Evolutionary conservation across 108 stramenopile species (phyloP), one percentile per base, ranked within the genome.

Genomic region (Cylindrotheca closterium): DNA sequence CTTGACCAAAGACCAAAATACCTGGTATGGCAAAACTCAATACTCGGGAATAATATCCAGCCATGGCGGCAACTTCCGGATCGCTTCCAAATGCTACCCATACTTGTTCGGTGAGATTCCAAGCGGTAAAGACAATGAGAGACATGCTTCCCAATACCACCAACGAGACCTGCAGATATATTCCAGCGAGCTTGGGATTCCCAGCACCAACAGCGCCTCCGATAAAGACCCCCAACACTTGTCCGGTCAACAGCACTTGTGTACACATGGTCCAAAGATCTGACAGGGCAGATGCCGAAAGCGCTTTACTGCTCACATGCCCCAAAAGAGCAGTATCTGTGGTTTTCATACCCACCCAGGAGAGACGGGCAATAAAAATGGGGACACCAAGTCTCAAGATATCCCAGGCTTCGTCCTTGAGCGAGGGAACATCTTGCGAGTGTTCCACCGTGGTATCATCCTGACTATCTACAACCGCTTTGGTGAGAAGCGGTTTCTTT

Each of bases 321-420:
- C 89, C 93, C 50, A 87, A 59, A 28, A 90, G 54, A 8, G 87
- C 83, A 2, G 87, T 76, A 62, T 92, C 91, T 8, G 86, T 92
- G 0, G 86, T 87, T 68, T 88, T 88, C 60, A 83, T 78, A 29
- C 89, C 89, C 37, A 81, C 77, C 53, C 73, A 83, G 1, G 82
- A 81, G 19, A 88, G 59, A 31, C 79, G 77, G 58, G 81, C 54
- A 34, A 80, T 67, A 56, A 86, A 86, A 42, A 89, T 86, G 0
- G 88, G 85, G 29, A 79, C 37, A 1, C 77, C 88, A 2, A 89
- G 69, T 28, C 60, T 56, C 24, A 82, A 45, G 0, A 77, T 80
- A 56, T 85, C 84, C 42, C 53, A 42, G 12, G 66, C 67, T 12
- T 67, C 80, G 0, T 63, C 62, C 1, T 27, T 3, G 2, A 70